A percentile compares a stretch with the other conserved stretches of the same genome.
Conservation (phyloP, 75 land plant species). For the Selaginella tamariscina region DNA sequence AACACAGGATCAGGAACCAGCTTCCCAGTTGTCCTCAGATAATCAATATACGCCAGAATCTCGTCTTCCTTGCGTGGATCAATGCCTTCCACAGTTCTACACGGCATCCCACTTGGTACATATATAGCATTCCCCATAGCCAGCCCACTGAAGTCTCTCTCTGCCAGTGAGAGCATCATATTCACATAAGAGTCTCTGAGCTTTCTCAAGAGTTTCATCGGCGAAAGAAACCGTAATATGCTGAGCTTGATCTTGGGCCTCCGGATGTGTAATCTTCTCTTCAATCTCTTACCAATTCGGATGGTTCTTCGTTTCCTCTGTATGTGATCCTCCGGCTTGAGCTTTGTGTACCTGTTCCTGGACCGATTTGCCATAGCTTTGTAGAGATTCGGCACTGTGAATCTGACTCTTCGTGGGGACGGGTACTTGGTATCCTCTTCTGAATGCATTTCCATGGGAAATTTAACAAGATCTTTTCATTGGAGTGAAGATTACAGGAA, state of each 20-base stretch:
- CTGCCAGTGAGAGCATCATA: background rate
- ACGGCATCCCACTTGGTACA: background rate
- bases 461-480: no score
- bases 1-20: background rate
- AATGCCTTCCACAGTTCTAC: background rate
- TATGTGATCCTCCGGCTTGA: no score
- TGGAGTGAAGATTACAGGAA: no score
- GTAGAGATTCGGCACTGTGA: no score
- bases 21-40: background rate
- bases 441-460: no score
- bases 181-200: background rate
- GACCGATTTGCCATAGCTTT: no score
- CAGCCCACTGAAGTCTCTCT: background rate
- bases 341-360: no score
- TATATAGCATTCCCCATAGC: background rate
- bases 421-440: no score
- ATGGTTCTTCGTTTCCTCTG: background rate
- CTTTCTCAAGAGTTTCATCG: background rate
- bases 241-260: background rate
- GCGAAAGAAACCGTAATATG: background rate
- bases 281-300: background rate
- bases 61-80: background rate
- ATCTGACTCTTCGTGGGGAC: no score
- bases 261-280: background rate
- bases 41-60: background rate